phyloP scores from a whole-genome alignment of 2,329 filamentous ascomycete genomes.

The Stachybotrys chlorohalonatus region DNA sequence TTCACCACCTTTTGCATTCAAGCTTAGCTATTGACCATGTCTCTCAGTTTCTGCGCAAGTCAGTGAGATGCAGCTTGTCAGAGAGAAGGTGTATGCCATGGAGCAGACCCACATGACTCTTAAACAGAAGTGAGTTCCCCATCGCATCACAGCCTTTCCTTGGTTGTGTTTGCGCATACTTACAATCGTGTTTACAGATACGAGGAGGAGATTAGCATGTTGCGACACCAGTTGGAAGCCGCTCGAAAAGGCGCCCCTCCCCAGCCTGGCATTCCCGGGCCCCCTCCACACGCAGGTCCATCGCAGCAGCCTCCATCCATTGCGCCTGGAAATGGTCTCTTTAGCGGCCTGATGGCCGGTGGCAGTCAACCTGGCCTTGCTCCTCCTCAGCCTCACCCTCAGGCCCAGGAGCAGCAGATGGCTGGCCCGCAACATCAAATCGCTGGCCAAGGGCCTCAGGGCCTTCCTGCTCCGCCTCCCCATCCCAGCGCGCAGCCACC shows the following conservation, averaged over 20 bases:
- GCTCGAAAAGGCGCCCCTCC: conserved; percentile 52
- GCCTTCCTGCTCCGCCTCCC: conserved; percentile 47
- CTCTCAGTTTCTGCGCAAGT: conserved; percentile 75
- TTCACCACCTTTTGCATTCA: not conserved
- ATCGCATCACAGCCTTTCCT: not conserved
- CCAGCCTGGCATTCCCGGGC: conserved; percentile 52
- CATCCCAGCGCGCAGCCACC: conserved; percentile 58
- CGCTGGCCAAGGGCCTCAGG: conserved; percentile 62
- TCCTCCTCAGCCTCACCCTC: conserved; percentile 65
- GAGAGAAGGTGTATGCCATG: conserved; percentile 86
- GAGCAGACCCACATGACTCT: conserved; percentile 83
- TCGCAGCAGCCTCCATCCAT: conserved; percentile 83
- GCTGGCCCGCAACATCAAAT: conserved; percentile 41
- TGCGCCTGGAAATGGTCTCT: conserved; percentile 84
- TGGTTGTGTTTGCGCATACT: not conserved
- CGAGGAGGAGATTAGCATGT: conserved; percentile 78
- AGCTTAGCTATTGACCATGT: conserved; percentile 10
- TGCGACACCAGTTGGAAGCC: conserved; percentile 79
- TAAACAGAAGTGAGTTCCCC: conserved; percentile 71
- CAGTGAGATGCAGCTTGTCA: conserved; percentile 88
- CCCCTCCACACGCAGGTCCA: conserved; percentile 67
- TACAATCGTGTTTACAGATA: conserved; percentile 51
- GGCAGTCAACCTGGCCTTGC: conserved; percentile 75
- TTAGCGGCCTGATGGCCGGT: conserved; percentile 93
- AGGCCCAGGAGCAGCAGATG: conserved; percentile 56